Conservation (phyloP, 257 asterid species). For the Coffea eugenioides region DNA sequence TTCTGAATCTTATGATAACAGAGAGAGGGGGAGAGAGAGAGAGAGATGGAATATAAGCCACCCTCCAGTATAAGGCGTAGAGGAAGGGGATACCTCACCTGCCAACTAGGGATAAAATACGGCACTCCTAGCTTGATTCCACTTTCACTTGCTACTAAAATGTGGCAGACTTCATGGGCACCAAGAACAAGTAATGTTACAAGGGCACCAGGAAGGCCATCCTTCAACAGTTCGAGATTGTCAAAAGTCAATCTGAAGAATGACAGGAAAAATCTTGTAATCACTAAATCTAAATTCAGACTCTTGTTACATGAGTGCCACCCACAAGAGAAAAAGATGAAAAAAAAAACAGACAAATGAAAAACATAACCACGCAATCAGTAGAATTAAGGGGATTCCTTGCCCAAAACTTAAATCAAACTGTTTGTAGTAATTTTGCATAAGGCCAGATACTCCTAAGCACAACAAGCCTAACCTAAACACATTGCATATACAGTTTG, state of each 20-base stretch:
- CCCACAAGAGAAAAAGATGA: background rate
- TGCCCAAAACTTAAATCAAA: background rate
- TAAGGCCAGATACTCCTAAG: background rate
- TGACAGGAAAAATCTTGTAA: slow-evolving; percentile 10
- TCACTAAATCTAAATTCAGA: background rate
- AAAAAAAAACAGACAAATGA: background rate
- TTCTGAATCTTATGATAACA: background rate
- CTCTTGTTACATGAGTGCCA: background rate
- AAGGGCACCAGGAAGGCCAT: slow-evolving; percentile 94
- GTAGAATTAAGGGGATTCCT: background rate
- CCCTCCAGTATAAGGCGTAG: background rate
- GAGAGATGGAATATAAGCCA: background rate
- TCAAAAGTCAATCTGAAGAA: slow-evolving; percentile 68
- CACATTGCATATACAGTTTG: slow-evolving; percentile 7
- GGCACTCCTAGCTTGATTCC: slow-evolving; percentile 89
- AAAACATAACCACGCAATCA: background rate
- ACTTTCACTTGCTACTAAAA: slow-evolving; percentile 61
- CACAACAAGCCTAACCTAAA: background rate
- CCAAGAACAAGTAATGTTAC: slow-evolving; percentile 77
- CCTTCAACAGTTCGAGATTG: slow-evolving; percentile 61
- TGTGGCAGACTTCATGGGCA: slow-evolving; percentile 80
- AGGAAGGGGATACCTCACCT: slow-evolving; percentile 49
- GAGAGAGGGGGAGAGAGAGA: background rate
- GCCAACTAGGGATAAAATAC: slow-evolving; percentile 97
- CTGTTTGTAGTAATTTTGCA: background rate